Evolutionary conservation across 2,329 filamentous ascomycete species (phyloP).

Genomic region (Chaetomium sp.): DNA sequence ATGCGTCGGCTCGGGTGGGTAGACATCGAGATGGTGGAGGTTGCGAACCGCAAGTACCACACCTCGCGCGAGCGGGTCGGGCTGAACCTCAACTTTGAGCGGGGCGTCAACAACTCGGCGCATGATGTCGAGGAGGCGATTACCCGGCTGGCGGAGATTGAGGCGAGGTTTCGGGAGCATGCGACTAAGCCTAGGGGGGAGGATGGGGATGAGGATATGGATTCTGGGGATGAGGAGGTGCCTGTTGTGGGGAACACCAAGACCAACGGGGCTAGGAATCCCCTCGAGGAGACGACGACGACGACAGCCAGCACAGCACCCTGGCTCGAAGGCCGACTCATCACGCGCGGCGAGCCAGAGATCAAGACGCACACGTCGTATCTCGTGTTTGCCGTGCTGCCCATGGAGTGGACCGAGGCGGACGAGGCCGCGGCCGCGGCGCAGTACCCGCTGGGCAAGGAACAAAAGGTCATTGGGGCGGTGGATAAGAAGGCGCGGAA

Average conservation of each 20-base stretch:
- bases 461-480: constrained; percentile 44
- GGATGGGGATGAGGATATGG: constrained; percentile 25
- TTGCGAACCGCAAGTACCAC: constrained; percentile 72
- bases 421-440: constrained; percentile 65
- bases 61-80: constrained; percentile 77
- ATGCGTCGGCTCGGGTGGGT: constrained; percentile 81
- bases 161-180: constrained; percentile 57
- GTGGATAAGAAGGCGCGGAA: constrained; percentile 49
- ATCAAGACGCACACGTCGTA: constrained; percentile 97
- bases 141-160: constrained; percentile 63
- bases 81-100: constrained; percentile 56
- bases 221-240: constrained; percentile 15
- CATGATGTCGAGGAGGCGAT: constrained; percentile 76
- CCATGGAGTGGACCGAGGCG: constrained; percentile 75
- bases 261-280: constrained; percentile 23
- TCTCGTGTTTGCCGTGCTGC: constrained; percentile 83
- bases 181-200: constrained; percentile 23
- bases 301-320: constrained; percentile 36
- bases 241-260: constrained; percentile 25
- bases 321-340: constrained; percentile 70
- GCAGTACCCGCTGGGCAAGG: constrained; percentile 56
- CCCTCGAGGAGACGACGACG: constrained; percentile 22
- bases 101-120: constrained; percentile 62
- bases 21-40: constrained; percentile 88
- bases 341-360: constrained; percentile 78